Percentiles rank a stretch among this genome's conserved stretches.
Evolutionary conservation across 2,329 filamentous ascomycete species (phyloP).

Genomic region (Xylariales sp.): DNA sequence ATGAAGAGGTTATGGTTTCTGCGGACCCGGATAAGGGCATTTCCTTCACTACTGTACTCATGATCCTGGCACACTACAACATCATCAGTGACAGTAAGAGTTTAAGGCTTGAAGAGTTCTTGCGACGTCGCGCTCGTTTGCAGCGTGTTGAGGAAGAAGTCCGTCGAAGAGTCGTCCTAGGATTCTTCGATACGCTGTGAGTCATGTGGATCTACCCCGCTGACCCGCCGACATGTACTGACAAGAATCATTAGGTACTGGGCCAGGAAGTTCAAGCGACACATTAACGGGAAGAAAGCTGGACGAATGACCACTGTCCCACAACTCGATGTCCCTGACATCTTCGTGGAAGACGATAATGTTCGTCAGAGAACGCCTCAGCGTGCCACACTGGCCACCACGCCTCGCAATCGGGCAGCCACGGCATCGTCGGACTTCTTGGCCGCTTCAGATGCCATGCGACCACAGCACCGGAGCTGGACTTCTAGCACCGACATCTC

Average conservation of each 20-base stretch:
- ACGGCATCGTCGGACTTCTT: constrained; percentile 28
- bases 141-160: constrained; percentile 95
- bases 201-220: constrained; percentile 21
- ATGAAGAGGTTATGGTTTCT: constrained; percentile 91
- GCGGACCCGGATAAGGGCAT: constrained; percentile 87
- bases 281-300: constrained; percentile 65
- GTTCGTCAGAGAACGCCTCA: constrained; percentile 31
- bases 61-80: constrained; percentile 97
- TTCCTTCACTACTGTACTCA: constrained; percentile 83
- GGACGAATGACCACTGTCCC: constrained; percentile 75
- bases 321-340: constrained; percentile 80
- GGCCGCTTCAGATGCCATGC: constrained; percentile 29
- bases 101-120: constrained; percentile 87
- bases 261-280: constrained; percentile 74
- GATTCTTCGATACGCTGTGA: constrained; percentile 90
- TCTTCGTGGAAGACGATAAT: constrained; percentile 78
- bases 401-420: constrained; percentile 12
- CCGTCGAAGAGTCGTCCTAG: constrained; percentile 80
- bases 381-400: constrained; percentile 25
- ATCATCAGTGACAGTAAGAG: constrained; percentile 98
- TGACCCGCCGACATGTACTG: constrained; percentile 14
- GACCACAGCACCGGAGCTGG: constrained; percentile 36
- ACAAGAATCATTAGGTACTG: constrained; percentile 56
- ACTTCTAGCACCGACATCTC: constrained; percentile 40
- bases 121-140: constrained; percentile 81